Conservation (phyloP, 1,284 basidiomycete species). For the Cutaneotrichosporon curvatum region DNA sequence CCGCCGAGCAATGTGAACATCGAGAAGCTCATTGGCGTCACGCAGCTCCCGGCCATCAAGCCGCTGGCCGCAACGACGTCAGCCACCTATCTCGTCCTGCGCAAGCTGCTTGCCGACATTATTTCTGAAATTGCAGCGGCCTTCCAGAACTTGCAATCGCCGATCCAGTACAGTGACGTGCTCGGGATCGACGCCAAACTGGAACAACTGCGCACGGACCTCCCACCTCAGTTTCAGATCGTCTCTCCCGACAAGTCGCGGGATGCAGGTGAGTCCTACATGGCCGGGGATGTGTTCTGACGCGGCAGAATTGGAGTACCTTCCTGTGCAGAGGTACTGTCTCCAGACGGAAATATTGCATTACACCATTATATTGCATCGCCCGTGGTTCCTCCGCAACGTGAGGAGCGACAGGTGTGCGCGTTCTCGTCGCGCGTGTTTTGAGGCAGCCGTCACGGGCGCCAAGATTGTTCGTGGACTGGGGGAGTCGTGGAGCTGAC, state of each 20-base stretch:
- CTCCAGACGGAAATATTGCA: conserved; percentile 44
- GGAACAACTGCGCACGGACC: conserved; percentile 61
- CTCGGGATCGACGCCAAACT: conserved; percentile 74
- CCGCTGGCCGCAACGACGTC: conserved; percentile 57
- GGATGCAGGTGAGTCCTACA: conserved; percentile 27
- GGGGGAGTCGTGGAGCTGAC: not conserved
- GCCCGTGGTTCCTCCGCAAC: conserved; percentile 42
- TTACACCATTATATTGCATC: conserved; percentile 42
- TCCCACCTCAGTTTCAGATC: conserved; percentile 55
- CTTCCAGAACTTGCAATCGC: conserved; percentile 75
- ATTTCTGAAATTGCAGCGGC: conserved; percentile 73
- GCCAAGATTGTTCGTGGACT: conserved; percentile 31
- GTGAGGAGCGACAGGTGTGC: conserved; percentile 29
- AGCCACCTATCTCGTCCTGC: conserved; percentile 75
- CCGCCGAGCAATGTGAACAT: conserved; percentile 72
- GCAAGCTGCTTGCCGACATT: conserved; percentile 74
- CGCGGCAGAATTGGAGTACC: conserved; percentile 27
- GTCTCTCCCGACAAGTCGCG: conserved; percentile 26
- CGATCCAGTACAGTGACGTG: conserved; percentile 75
- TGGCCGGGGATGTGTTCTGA: not conserved
- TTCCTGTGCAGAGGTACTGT: conserved; percentile 41
- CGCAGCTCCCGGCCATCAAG: conserved; percentile 19
- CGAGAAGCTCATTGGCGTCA: conserved; percentile 44
- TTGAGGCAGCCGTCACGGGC: conserved; percentile 39
- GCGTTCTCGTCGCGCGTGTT: conserved; percentile 35